Evolutionary conservation across 139 green algal species (phyloP), one percentile per base, ranked within the genome.

Genomic region (Chlorella sp.): DNA sequence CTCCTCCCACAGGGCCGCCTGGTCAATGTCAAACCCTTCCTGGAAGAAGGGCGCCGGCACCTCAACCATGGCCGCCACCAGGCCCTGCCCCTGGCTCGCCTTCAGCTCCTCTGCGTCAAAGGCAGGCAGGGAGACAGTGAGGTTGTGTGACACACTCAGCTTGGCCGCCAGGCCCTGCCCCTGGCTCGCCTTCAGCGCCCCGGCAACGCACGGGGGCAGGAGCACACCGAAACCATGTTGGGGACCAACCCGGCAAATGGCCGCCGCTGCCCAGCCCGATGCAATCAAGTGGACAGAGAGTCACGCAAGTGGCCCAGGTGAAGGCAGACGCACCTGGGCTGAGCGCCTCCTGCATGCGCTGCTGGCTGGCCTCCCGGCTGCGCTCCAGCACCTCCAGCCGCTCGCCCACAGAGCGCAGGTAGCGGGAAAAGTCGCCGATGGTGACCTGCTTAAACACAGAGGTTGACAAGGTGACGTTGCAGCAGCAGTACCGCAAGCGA

Each of bases 41-140:
- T 92, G 86, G 87, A 97, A 97, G 90, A 92, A 97, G 14, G 91
- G 67, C 9, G 81, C 83, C 14, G 94, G 94, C 68, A 97, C 94
- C 36, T 88, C 68, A 40, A 88, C 87, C 88, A 97, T 90, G 20
- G 94, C 93, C 43, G 90, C 82, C 60, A 95, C 89, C 68, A 97
- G 90, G 0, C 94, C 93, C 64, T 97, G 93, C 3, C 94, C 94
- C 75, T 94, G 91, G 62, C 80, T 87, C 8, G 72, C 62, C 9
- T 40, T 26, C 7, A 84, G 38, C 65, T 84, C 65, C 16, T 84
- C 77, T 84, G 75, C 64, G 51, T 11, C 7, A 7, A 54, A 22
- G 77, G 60, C 60, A 81, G 54, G 11, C 36, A 22, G 5, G n/a
- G n/a, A 4, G 46, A 36, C 19, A 26, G 69, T 54, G n/a, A n/a